Percentiles rank a stretch among this genome's conserved stretches.
phyloP scores from a whole-genome alignment of 768 basidiomycete genomes.

The Collybia nuda region DNA sequence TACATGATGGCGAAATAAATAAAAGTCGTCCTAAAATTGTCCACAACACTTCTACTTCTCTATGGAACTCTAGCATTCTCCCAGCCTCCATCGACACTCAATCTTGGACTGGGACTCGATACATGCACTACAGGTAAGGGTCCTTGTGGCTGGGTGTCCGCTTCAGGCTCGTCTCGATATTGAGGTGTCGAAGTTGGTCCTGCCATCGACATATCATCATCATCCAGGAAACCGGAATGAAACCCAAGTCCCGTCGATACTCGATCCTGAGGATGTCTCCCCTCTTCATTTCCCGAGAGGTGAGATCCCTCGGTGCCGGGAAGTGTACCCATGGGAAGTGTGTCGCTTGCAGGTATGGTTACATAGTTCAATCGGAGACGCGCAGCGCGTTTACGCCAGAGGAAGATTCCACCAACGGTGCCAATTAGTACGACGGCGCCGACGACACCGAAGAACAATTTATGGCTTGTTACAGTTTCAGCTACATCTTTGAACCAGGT shows the following conservation, averaged over 20 bases:
- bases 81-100: not conserved
- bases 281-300: conserved; percentile 13
- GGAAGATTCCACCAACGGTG: conserved; percentile 63
- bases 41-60: too few relatives aligned
- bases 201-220: conserved; percentile 56
- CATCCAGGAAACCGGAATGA: conserved; percentile 82
- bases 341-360: conserved; percentile 58
- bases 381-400: conserved; percentile 64
- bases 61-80: not conserved
- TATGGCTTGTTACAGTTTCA: conserved; percentile 65
- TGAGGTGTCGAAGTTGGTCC: conserved; percentile 26
- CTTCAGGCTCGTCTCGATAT: conserved; percentile 57
- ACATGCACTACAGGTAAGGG: not conserved
- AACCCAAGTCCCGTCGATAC: conserved; percentile 48
- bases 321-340: conserved; percentile 73
- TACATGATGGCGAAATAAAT: not conserved
- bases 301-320: conserved; percentile 28
- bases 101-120: not conserved
- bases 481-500: conserved; percentile 79
- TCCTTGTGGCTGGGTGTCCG: not conserved
- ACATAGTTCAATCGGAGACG: conserved; percentile 49
- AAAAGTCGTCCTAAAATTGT: not conserved
- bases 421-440: conserved; percentile 74
- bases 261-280: conserved; percentile 35
- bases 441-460: conserved; percentile 84